A percentile compares a stretch with the other conserved stretches of the same genome.
Evolutionary conservation across 805 yeast species (phyloP).

Genomic region (Limtongia smithiae): DNA sequence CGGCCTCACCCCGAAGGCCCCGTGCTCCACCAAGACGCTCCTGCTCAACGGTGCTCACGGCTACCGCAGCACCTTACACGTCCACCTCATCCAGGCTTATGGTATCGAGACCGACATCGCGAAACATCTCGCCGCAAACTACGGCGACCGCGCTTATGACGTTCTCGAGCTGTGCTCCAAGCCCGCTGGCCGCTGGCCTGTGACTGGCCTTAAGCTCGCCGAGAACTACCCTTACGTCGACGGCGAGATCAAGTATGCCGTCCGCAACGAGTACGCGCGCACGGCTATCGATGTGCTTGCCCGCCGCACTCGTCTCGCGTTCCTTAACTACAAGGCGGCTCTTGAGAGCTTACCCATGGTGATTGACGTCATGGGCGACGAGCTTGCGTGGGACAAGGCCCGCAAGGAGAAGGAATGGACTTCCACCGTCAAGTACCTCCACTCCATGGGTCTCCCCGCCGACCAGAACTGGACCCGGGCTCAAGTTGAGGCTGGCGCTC

Average conservation of each 20-base stretch:
- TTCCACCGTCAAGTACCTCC: conserved; percentile 37
- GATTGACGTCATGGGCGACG: conserved; percentile 77
- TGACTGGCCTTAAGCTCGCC: conserved; percentile 36
- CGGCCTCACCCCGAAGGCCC: conserved; percentile 41
- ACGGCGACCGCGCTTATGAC: conserved; percentile 75
- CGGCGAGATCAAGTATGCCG: conserved; percentile 81
- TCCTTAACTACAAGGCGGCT: conserved; percentile 83
- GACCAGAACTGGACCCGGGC: conserved; percentile 16
- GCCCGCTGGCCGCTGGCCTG: conserved; percentile 34
- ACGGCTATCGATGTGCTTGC: conserved; percentile 87
- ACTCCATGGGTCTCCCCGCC: conserved; percentile 40
- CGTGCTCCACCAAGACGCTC: conserved; percentile 44
- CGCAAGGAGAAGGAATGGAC: conserved; percentile 52
- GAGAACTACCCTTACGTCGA: conserved; percentile 80
- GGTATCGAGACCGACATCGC: conserved; percentile 70
- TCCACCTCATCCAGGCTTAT: conserved; percentile 77
- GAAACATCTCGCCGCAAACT: conserved; percentile 75
- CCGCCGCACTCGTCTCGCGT: conserved; percentile 90
- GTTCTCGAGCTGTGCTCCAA: conserved; percentile 57
- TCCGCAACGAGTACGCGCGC: conserved; percentile 78
- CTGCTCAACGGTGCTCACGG: conserved; percentile 77
- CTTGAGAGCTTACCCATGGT: conserved; percentile 76
- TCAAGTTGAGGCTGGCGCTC: conserved; percentile 18
- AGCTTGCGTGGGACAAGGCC: conserved; percentile 65
- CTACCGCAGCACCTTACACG: conserved; percentile 68